Conservation (phyloP, 192 early-diverging fungal species). For the Coemansia javaensis region DNA sequence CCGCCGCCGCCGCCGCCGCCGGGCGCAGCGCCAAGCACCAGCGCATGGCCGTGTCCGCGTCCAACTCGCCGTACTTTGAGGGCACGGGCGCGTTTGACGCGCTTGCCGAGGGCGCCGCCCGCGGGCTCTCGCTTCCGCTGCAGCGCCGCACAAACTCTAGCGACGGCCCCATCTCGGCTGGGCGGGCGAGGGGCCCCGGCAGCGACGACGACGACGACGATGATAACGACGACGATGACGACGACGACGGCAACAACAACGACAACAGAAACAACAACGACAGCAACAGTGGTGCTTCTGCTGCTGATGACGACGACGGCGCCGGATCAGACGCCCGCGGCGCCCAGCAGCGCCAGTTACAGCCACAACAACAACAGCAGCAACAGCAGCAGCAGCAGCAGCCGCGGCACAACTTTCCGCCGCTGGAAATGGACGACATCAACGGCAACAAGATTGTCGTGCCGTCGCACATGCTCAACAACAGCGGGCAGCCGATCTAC, state of each 20-base stretch:
- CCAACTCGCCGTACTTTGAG: conserved; percentile 33
- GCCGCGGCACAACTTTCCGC: conserved; percentile 31
- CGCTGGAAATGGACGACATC: conserved; percentile 26
- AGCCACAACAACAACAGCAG: too few species aligned
- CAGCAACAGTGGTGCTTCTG: neutral
- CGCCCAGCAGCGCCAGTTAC: too few species aligned
- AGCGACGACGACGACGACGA: neutral
- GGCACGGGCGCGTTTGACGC: conserved; percentile 4
- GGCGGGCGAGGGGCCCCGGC: neutral
- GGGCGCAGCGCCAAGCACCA: conserved; percentile 16
- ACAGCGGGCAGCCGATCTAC: conserved; percentile 39
- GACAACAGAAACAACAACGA: neutral
- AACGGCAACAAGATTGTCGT: conserved; percentile 33
- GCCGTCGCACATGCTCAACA: conserved; percentile 34
- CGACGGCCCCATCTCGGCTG: neutral
- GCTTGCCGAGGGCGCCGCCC: conserved; percentile 3
- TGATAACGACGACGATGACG: neutral
- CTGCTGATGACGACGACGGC: neutral
- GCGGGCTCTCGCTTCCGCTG: conserved; percentile 1
- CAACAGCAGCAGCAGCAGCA: too few species aligned
- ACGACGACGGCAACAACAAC: neutral
- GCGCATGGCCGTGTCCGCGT: conserved; percentile 30
- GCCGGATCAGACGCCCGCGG: neutral
- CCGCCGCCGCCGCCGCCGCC: too few species aligned
- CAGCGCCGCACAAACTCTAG: conserved; percentile 7